Evolutionary conservation across 108 stramenopile genomes (phyloP).

Genomic region (Skeletonema potamos): DNA sequence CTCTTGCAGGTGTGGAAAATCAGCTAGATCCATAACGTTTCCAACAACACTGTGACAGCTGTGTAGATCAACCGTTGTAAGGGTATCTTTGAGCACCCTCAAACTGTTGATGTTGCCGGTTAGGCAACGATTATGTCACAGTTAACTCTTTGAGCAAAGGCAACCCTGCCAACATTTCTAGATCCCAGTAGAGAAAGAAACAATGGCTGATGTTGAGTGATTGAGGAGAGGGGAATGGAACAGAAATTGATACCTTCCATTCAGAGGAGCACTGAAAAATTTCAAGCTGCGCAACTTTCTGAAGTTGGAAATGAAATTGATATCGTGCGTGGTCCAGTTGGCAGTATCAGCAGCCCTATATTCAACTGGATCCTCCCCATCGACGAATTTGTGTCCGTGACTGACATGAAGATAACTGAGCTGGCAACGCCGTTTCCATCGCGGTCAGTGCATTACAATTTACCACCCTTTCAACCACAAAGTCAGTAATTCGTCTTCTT

Average conservation of each 20-base stretch:
- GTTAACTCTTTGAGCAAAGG: background rate
- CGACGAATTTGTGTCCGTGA: background rate
- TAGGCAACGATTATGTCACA: background rate
- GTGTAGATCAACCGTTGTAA: background rate
- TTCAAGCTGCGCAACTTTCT: background rate
- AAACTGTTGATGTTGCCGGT: background rate
- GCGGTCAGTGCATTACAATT: background rate
- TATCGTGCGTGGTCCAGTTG: background rate
- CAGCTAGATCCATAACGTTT: background rate
- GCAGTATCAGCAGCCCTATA: too few species aligned
- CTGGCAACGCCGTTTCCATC: background rate
- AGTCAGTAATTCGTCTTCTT: background rate
- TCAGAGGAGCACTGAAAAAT: too few species aligned
- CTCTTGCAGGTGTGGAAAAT: background rate
- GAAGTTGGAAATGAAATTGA: background rate
- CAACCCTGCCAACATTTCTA: background rate
- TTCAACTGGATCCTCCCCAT: background rate
- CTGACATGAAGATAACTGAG: too few species aligned
- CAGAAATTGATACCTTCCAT: too few species aligned
- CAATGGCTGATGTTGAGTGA: background rate
- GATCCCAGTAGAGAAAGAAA: background rate
- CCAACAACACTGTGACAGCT: background rate
- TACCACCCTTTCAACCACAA: background rate
- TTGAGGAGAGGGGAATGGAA: too few species aligned
- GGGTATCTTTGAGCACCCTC: conserved; percentile 1